Percentiles rank a stretch among this genome's conserved stretches.
Conservation (phyloP, 768 basidiomycete genomes). For the Lentinus brumalis region DNA sequence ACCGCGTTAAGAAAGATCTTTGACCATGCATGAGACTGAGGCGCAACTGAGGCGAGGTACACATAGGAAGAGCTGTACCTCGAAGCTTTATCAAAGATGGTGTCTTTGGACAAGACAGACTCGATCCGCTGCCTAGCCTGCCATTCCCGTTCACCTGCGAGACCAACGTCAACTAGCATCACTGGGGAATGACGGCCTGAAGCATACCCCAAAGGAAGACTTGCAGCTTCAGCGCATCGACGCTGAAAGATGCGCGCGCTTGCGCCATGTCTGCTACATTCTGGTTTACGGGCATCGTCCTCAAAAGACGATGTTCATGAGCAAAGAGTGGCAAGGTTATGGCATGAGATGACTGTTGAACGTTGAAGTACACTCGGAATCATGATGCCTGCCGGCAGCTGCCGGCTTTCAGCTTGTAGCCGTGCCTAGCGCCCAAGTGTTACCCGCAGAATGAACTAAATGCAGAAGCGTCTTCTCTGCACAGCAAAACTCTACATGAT, state of each 20-base stretch:
- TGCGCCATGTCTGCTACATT: conserved; percentile 46
- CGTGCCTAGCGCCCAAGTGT: neutral
- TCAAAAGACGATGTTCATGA: neutral
- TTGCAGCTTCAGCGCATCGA: conserved; percentile 46
- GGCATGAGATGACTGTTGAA: neutral
- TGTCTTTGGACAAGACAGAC: conserved; percentile 51
- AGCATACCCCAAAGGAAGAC: conserved; percentile 54
- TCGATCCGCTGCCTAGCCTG: conserved; percentile 47
- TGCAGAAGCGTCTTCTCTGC: neutral
- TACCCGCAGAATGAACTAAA: conserved; percentile 1
- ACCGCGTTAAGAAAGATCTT: conserved; percentile 60
- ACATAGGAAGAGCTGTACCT: conserved; percentile 48
- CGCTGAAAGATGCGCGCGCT: conserved; percentile 46
- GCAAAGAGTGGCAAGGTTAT: neutral
- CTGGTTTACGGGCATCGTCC: neutral
- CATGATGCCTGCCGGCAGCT: too few species aligned
- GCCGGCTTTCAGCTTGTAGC: too few species aligned
- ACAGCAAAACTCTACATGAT: neutral
- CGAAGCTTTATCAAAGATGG: conserved; percentile 58
- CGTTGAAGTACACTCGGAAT: too few species aligned
- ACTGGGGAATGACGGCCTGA: conserved; percentile 19
- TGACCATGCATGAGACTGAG: too few species aligned
- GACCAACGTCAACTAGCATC: too few species aligned
- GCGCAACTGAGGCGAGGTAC: neutral
- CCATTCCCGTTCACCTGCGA: conserved; percentile 58